Evolutionary conservation across 805 yeast genomes (phyloP).

Genomic region (Schizosaccharomyces osmophilus): DNA sequence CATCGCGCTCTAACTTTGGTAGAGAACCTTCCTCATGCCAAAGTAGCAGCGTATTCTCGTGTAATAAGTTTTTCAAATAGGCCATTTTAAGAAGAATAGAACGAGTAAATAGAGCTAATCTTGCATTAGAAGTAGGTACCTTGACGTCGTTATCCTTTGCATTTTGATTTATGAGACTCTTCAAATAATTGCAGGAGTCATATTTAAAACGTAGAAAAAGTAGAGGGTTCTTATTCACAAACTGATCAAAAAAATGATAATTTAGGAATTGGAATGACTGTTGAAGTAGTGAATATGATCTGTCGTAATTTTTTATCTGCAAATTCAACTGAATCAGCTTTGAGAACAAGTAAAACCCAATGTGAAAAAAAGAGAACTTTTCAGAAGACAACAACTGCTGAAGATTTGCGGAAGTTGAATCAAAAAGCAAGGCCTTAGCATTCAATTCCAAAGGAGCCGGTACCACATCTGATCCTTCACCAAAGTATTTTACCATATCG

Average conservation of each 20-base stretch:
- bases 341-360: neutral
- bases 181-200: neutral
- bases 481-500: neutral
- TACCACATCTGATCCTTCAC: neutral
- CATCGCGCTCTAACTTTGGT: neutral
- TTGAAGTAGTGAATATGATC: neutral
- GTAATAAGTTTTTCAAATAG: neutral
- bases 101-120: neutral
- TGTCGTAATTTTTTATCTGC: neutral
- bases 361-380: neutral
- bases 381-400: neutral
- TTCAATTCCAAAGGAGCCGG: neutral
- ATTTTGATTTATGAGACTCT: neutral
- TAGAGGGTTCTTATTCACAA: neutral
- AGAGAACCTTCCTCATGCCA: neutral
- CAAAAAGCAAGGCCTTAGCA: neutral
- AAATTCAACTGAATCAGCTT: neutral
- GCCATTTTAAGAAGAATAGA: neutral
- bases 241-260: neutral
- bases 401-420: neutral
- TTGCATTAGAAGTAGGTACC: neutral
- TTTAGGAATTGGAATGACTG: neutral
- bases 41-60: neutral
- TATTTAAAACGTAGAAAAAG: neutral
- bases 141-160: neutral